A percentile compares a stretch with the other conserved stretches of the same genome.
Evolutionary conservation across 2,329 filamentous ascomycete genomes (phyloP).

Genomic region (Fusarium citri): DNA sequence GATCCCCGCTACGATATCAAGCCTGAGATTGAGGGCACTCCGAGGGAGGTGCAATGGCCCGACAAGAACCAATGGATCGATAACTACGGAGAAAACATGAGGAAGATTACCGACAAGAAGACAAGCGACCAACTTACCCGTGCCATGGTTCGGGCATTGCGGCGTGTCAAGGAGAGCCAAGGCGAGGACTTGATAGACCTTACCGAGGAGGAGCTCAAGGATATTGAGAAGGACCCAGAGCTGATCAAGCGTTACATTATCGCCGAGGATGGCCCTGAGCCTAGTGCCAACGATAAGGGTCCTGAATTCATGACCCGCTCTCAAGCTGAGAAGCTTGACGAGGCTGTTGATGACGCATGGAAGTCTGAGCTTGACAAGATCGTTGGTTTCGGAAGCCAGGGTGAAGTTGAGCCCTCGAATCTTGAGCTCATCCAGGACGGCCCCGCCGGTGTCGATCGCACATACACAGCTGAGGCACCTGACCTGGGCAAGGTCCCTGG

Average conservation of each 20-base stretch:
- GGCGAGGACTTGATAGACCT: slow-evolving; percentile 61
- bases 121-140: slow-evolving; percentile 57
- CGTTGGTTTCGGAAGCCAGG: slow-evolving; percentile 46
- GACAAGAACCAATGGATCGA: slow-evolving; percentile 68
- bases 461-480: slow-evolving; percentile 59
- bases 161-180: slow-evolving; percentile 55
- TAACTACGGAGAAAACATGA: slow-evolving; percentile 65
- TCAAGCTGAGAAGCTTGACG: slow-evolving; percentile 53
- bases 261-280: slow-evolving; percentile 46
- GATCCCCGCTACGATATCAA: slow-evolving; percentile 82
- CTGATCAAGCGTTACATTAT: slow-evolving; percentile 54
- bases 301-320: slow-evolving; percentile 49
- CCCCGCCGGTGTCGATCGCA: slow-evolving; percentile 50
- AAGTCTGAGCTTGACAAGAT: slow-evolving; percentile 54
- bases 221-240: slow-evolving; percentile 55
- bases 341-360: slow-evolving; percentile 53
- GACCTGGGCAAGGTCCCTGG: slow-evolving; percentile 66
- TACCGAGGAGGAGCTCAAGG: slow-evolving; percentile 60
- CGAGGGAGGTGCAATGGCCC: slow-evolving; percentile 69
- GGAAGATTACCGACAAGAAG: slow-evolving; percentile 56
- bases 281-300: slow-evolving; percentile 42
- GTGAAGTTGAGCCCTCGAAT: slow-evolving; percentile 49
- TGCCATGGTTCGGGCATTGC: slow-evolving; percentile 57
- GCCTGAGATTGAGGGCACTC: slow-evolving; percentile 60
- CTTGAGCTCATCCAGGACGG: slow-evolving; percentile 54